phyloP scores from a whole-genome alignment of 139 green algal species.

The Nannochloris sp. region DNA sequence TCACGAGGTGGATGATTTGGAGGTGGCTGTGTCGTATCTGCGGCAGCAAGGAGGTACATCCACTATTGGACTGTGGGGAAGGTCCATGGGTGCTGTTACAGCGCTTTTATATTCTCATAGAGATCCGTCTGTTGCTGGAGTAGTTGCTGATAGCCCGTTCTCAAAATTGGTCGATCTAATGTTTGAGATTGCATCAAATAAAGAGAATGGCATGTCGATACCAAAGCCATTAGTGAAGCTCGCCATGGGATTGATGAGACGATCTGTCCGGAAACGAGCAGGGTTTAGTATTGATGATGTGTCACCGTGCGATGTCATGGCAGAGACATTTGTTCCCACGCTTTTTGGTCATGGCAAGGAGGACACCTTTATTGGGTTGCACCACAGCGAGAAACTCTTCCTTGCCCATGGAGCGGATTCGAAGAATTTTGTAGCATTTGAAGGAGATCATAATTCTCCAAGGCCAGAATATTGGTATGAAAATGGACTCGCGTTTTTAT shows the following conservation, averaged over 20 bases:
- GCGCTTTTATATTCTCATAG: slow-evolving; percentile 70
- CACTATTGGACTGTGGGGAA: slow-evolving; percentile 86
- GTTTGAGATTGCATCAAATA: slow-evolving; percentile 75
- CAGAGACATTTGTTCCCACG: slow-evolving; percentile 59
- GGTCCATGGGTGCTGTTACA: slow-evolving; percentile 92
- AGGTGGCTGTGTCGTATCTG: slow-evolving; percentile 47
- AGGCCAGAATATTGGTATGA: slow-evolving; percentile 78
- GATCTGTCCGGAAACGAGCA: slow-evolving; percentile 59
- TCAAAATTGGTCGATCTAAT: slow-evolving; percentile 75
- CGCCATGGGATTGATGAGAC: slow-evolving; percentile 61
- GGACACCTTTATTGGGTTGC: slow-evolving; percentile 70
- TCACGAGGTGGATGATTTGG: slow-evolving; percentile 77
- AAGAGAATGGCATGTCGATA: slow-evolving; percentile 22
- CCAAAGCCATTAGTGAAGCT: slow-evolving; percentile 17
- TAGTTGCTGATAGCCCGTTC: slow-evolving; percentile 91
- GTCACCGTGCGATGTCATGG: slow-evolving; percentile 40
- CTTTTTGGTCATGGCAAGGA: slow-evolving; percentile 83
- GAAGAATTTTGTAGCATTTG: slow-evolving; percentile 80
- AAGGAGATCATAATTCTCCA: slow-evolving; percentile 85
- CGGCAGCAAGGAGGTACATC: slow-evolving; percentile 36
- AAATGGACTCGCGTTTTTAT: slow-evolving; percentile 73
- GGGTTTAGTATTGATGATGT: slow-evolving; percentile 72
- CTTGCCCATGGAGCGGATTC: slow-evolving; percentile 63
- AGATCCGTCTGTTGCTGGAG: slow-evolving; percentile 62
- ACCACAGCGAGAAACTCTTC: slow-evolving; percentile 65